Evolutionary conservation across 1,139 yeast species (phyloP), one percentile per base, ranked within the genome.

Genomic region (Debaryomycetaceae sp.): DNA sequence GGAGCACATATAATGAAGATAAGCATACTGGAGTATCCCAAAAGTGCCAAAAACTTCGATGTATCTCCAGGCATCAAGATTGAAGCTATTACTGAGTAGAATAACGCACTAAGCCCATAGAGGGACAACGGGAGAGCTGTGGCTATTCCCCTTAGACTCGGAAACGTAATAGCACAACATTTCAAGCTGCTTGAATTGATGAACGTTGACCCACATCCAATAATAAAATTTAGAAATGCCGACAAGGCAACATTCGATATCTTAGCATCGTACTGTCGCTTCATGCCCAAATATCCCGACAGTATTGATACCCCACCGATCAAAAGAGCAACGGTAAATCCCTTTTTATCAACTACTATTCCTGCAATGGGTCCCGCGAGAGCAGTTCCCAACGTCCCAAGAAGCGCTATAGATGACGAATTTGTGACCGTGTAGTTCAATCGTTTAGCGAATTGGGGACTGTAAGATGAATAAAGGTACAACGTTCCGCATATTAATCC

Each of bases 401-500:
- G 60, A 50, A 79, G 66, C 3, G 85, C 86, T 4, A 81, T 74
- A 18, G 70, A 58, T 26, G 82, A 75, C 9, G 81, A 65, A 41
- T 78, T 74, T 0, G 83, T 71, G 9, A 81, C 86, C 5, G 73
- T 56, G 45, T 81, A 71, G 15, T 63, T 60, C 36, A 81, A 67
- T 37, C 66, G 67, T 18, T 63, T 61, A 3, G 86, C 83, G 46
- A 80, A 63, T 52, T 81, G 87, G 4, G 87, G 86, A 35, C 83
- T 79, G 52, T 78, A 81, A 5, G 83, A 78, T 3, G 81, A 75
- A 53, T 75, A 79, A 26, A 79, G 56, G 52, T 79, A 79, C 56
- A 80, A 65, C 5, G 86, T 80, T 5, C 87, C 87, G 53, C 84
- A 64, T 31, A 76, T 78, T 39, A 80, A 61, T 31, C 82, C 80